A percentile compares a stretch with the other conserved stretches of the same genome.
These are phyloP conservation scores for Scleroderma citrinum DNA, from an alignment of 768 basidiomycete genomes.

Conservation along the genomic window DNA sequence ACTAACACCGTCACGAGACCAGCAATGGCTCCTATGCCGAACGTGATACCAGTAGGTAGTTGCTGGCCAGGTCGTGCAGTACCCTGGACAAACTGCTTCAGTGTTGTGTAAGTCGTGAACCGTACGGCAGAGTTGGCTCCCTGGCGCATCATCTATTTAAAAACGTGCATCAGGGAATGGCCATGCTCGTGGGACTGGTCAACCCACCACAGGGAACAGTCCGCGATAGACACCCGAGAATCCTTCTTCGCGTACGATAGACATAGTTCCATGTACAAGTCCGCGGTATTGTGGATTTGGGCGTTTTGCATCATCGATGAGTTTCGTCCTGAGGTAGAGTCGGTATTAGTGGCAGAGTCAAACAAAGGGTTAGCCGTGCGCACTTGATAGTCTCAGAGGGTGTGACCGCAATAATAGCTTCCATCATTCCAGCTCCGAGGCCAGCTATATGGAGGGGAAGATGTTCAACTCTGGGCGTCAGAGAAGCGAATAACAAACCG, in stretches of 20 bases:
- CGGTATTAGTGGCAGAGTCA: background rate
- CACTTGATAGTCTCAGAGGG: constrained; percentile 99
- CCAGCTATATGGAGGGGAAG: constrained; percentile 45
- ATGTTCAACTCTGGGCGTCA: background rate
- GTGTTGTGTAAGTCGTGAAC: constrained; percentile 90
- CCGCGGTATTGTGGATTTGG: constrained; percentile 83
- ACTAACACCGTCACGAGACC: constrained; percentile 93
- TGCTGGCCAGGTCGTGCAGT: constrained; percentile 76
- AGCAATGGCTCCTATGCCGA: constrained; percentile 89
- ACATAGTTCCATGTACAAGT: constrained; percentile 73
- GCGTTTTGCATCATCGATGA: constrained; percentile 90
- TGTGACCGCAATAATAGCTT: constrained; percentile 92
- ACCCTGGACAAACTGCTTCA: constrained; percentile 91
- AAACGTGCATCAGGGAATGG: background rate
- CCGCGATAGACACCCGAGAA: constrained; percentile 83
- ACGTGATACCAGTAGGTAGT: constrained; percentile 83
- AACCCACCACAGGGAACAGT: constrained; percentile 84
- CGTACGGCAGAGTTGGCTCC: constrained; percentile 95
- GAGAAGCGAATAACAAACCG: constrained; percentile 7
- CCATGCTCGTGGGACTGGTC: background rate
- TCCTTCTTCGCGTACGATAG: constrained; percentile 84
- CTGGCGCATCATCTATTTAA: constrained; percentile 86
- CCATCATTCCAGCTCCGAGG: constrained; percentile 83
- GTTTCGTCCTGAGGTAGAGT: constrained; percentile 69
- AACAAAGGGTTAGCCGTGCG: constrained; percentile 18